Percentiles rank a stretch among this genome's conserved stretches.
These are phyloP conservation scores for Trichoderma orchidacearum DNA, from an alignment of 495 filamentous ascomycete species.

Conservation along the genomic window DNA sequence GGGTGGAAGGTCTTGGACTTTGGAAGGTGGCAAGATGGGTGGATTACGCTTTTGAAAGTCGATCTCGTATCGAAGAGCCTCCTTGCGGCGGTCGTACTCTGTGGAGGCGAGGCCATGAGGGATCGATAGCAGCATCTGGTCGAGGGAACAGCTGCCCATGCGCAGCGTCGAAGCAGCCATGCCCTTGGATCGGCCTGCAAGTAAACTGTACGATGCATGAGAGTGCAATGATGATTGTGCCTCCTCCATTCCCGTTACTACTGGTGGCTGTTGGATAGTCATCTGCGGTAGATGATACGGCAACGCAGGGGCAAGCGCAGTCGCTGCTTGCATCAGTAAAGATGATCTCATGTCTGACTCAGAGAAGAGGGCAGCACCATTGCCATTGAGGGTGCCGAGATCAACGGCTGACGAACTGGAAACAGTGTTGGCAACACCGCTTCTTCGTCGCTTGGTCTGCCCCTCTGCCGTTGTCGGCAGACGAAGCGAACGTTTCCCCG, in stretches of 20 bases:
- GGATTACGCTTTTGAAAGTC: background rate
- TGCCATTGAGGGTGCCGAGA: background rate
- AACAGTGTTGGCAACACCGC: background rate
- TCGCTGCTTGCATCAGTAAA: background rate
- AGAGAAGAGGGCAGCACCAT: background rate
- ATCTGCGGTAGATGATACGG: background rate
- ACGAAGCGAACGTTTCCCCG: background rate
- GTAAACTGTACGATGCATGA: background rate
- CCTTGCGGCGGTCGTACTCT: background rate
- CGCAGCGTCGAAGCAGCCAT: background rate
- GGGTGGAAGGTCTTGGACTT: background rate
- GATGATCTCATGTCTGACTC: background rate
- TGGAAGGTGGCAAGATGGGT: background rate
- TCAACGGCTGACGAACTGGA: too few species aligned
- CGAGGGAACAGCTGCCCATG: background rate
- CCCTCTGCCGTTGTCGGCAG: background rate
- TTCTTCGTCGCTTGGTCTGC: background rate
- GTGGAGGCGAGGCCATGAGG: background rate
- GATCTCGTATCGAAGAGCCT: background rate
- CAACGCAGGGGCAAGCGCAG: background rate
- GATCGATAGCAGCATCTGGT: background rate
- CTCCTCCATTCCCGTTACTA: too few species aligned
- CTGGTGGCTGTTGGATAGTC: background rate
- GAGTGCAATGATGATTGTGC: too few species aligned
- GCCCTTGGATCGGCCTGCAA: background rate